Percentiles rank a stretch among this genome's conserved stretches.
Evolutionary conservation across 257 asterid species (phyloP).

Genomic region (Fraxinus cuspidata): DNA sequence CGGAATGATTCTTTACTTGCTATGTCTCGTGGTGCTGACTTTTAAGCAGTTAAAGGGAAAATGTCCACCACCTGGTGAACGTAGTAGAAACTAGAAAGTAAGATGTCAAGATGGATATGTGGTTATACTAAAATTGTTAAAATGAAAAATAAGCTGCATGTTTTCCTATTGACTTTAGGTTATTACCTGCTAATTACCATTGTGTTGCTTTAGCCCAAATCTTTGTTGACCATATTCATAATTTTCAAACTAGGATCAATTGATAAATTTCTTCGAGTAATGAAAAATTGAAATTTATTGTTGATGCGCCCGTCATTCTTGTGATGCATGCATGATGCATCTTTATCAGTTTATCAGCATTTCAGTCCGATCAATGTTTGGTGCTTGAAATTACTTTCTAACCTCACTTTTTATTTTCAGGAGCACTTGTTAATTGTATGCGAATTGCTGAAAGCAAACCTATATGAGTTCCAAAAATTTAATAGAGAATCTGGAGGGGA

Average conservation of each 20-base stretch:
- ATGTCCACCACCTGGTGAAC: neutral
- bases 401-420: conserved; percentile 45
- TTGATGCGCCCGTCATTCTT: neutral
- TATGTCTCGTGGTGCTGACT: neutral
- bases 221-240: neutral
- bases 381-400: conserved; percentile 11
- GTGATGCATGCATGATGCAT: conserved; percentile 12
- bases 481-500: conserved; percentile 99
- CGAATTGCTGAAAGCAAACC: conserved; percentile 96
- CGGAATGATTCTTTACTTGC: neutral
- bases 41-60: neutral
- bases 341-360: neutral
- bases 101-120: neutral
- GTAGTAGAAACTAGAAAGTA: neutral
- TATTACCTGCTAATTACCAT: neutral
- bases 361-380: conserved; percentile 12
- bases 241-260: neutral
- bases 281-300: neutral
- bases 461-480: conserved; percentile 92
- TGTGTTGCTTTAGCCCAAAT: neutral
- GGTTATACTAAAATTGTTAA: neutral
- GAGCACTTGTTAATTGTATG: conserved; percentile 96
- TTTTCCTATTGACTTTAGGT: neutral
- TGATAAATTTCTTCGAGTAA: neutral
- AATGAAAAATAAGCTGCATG: neutral